phyloP scores from a whole-genome alignment of 2,329 filamentous ascomycete genomes.

The Epichloe amarillans region DNA sequence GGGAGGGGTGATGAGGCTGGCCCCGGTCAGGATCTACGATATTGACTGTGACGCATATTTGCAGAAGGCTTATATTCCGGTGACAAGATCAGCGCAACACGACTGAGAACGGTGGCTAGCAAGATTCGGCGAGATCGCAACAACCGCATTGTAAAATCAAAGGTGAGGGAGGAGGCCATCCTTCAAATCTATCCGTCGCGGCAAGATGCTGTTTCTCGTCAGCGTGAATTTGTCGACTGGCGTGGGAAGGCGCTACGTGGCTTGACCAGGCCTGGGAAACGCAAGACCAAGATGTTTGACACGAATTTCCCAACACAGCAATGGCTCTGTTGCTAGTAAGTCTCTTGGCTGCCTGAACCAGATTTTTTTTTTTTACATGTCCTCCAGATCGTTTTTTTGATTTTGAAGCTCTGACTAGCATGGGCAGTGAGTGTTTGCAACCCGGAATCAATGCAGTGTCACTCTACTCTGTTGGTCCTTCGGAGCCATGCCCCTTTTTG shows the following conservation, averaged over 20 bases:
- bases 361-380: not conserved
- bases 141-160: no score
- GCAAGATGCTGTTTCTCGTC: not conserved
- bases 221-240: not conserved
- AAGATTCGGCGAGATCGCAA: no score
- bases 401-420: not conserved
- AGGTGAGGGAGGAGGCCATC: no score
- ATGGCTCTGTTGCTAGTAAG: not conserved
- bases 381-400: no score
- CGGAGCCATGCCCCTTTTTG: not conserved
- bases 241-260: not conserved
- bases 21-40: not conserved
- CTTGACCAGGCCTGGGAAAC: not conserved
- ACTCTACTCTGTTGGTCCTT: not conserved
- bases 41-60: not conserved
- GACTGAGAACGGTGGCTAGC: not conserved
- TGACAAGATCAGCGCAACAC: not conserved
- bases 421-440: not conserved
- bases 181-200: not conserved
- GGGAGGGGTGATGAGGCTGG: not conserved
- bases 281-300: not conserved
- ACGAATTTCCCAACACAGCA: not conserved
- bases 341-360: not conserved
- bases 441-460: not conserved
- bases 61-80: not conserved